A percentile compares a stretch with the other conserved stretches of the same genome.
Evolutionary conservation across 1,284 basidiomycete species (phyloP).

Genomic region (Apiotrichum akiyoshidainum): DNA sequence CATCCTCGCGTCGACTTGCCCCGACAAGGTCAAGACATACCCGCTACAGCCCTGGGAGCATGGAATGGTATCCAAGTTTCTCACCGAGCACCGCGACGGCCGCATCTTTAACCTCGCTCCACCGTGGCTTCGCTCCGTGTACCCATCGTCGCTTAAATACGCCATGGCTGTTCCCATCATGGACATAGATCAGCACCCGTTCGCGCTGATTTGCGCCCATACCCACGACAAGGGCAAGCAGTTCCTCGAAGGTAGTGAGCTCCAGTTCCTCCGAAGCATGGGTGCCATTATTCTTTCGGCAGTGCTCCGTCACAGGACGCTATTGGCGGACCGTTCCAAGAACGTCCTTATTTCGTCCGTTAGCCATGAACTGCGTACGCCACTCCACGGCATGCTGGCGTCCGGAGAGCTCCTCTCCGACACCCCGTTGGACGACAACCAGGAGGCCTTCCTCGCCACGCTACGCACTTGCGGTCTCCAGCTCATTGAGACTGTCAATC

Average conservation of each 20-base stretch:
- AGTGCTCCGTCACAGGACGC: conserved; percentile 87
- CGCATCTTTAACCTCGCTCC: conserved; percentile 77
- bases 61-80: conserved; percentile 67
- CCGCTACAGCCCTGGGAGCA: conserved; percentile 66
- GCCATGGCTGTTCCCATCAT: conserved; percentile 86
- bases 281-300: conserved; percentile 93
- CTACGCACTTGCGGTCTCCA: conserved; percentile 53
- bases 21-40: conserved; percentile 20
- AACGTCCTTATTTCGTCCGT: conserved; percentile 61
- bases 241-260: conserved; percentile 83
- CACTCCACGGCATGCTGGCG: conserved; percentile 84
- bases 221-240: conserved; percentile 72
- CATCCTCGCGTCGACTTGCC: conserved; percentile 29
- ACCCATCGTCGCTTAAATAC: conserved; percentile 76
- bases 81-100: conserved; percentile 72
- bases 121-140: conserved; percentile 68
- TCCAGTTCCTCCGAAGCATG: conserved; percentile 82
- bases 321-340: conserved; percentile 76
- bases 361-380: conserved; percentile 88
- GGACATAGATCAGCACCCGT: conserved; percentile 89
- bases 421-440: conserved; percentile 73
- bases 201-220: conserved; percentile 87
- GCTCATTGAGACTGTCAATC: conserved; percentile 70
- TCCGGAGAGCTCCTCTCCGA: conserved; percentile 84
- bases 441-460: conserved; percentile 73